Evolutionary conservation across 148 eudicot genomes (phyloP).

Genomic region (Arbutus unedo): DNA sequence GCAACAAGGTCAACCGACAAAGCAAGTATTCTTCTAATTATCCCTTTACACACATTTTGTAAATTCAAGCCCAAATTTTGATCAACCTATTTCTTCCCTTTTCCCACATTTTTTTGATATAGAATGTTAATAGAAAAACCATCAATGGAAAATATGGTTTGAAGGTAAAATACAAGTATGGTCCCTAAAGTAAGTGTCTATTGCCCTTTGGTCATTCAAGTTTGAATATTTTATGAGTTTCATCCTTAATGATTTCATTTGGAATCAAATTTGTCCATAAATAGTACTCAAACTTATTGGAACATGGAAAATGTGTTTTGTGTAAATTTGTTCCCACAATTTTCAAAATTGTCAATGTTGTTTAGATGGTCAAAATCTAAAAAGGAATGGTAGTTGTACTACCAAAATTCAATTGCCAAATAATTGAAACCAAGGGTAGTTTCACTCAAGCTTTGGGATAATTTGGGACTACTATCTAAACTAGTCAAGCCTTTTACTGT

Average conservation of each 20-base stretch:
- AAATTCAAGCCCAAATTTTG: background rate
- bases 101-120: background rate
- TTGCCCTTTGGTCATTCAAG: too few relatives aligned
- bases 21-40: background rate
- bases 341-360: background rate
- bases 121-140: background rate
- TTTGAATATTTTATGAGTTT: background rate
- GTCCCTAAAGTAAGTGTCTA: too few relatives aligned
- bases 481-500: background rate
- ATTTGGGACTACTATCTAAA: background rate
- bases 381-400: background rate
- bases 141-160: background rate
- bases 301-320: background rate
- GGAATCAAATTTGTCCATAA: background rate
- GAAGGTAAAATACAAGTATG: too few relatives aligned
- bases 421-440: background rate
- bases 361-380: too few relatives aligned
- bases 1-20: background rate
- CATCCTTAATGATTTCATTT: background rate
- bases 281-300: background rate
- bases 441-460: background rate
- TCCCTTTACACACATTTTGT: background rate
- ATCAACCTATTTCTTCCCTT: background rate
- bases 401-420: background rate
- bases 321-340: background rate